A percentile compares a stretch with the other conserved stretches of the same genome.
These are phyloP conservation scores for Erythrophleum fordii DNA, from an alignment of 306 rosid genomes.

Conservation along the genomic window DNA sequence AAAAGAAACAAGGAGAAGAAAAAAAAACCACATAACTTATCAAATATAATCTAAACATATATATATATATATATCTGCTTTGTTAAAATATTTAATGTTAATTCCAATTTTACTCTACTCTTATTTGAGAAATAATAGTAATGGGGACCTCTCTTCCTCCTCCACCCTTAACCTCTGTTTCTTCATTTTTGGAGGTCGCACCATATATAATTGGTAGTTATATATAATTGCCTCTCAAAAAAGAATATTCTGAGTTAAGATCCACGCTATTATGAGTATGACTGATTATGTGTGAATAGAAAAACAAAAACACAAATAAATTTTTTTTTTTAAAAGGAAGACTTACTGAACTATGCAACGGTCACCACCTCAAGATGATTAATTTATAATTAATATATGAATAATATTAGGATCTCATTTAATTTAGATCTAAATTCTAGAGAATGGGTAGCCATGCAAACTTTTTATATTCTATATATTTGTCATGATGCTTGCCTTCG, in stretches of 20 bases:
- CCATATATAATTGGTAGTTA: not conserved
- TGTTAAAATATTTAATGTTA: too few species aligned
- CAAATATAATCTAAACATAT: too few species aligned
- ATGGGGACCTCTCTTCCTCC: not conserved
- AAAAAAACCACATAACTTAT: too few species aligned
- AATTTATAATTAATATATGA: not conserved
- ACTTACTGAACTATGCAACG: slow-evolving; percentile 5
- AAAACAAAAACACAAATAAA: not conserved
- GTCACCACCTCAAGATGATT: slow-evolving; percentile 8
- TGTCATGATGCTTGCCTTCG: not conserved
- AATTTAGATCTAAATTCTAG: slow-evolving; percentile 23
- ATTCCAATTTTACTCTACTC: not conserved
- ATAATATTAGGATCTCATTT: slow-evolving; percentile 16
- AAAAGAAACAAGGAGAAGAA: too few species aligned
- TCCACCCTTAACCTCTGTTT: not conserved
- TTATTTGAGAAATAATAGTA: not conserved
- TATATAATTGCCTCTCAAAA: slow-evolving; percentile 1
- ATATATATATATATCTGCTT: not conserved
- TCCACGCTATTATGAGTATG: not conserved
- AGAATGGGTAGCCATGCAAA: slow-evolving; percentile 22
- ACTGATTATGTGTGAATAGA: not conserved
- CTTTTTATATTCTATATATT: not conserved
- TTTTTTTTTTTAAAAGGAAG: too few species aligned
- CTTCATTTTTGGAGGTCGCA: not conserved
- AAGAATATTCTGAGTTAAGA: slow-evolving; percentile 12